A percentile compares a stretch with the other conserved stretches of the same genome.
These are phyloP conservation scores for Candida nemodendra DNA, from an alignment of 805 yeast genomes.

Conservation along the genomic window DNA sequence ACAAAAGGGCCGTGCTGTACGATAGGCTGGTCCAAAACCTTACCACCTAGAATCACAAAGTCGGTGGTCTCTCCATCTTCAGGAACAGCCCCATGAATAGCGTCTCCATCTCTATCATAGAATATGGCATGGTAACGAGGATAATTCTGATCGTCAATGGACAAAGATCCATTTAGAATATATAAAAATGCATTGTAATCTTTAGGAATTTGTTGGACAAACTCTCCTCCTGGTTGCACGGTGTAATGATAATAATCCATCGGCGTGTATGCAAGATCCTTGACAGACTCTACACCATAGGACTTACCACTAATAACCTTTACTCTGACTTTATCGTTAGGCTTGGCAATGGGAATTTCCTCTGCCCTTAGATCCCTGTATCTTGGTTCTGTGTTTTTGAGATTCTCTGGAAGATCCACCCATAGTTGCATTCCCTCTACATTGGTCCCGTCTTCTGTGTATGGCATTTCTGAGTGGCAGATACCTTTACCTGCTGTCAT, in stretches of 20 bases:
- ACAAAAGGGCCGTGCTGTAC: constrained; percentile 94
- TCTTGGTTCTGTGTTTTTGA: constrained; percentile 66
- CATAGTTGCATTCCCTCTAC: constrained; percentile 76
- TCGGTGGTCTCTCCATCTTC: constrained; percentile 48
- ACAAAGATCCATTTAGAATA: constrained; percentile 58
- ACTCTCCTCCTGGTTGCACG: constrained; percentile 63
- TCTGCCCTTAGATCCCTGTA: constrained; percentile 71
- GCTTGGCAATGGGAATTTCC: constrained; percentile 70
- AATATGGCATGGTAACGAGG: constrained; percentile 54
- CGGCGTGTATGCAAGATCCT: constrained; percentile 81
- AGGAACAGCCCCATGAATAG: constrained; percentile 53
- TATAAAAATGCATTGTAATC: constrained; percentile 72
- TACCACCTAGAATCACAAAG: constrained; percentile 75
- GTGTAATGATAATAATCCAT: constrained; percentile 67
- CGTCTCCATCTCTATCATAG: constrained; percentile 69
- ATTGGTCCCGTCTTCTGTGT: constrained; percentile 47
- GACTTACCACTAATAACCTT: constrained; percentile 76
- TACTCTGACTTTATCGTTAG: constrained; percentile 61
- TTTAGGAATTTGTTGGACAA: constrained; percentile 56
- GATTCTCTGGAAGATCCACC: constrained; percentile 73
- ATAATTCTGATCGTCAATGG: constrained; percentile 42
- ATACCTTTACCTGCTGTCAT: constrained; percentile 93
- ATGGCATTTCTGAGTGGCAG: constrained; percentile 86
- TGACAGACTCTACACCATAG: constrained; percentile 70
- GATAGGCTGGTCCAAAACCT: constrained; percentile 67